Base-by-base conservation (phyloP, 352 stramenopile species). In the Phytophthora agathidicida region DNA sequence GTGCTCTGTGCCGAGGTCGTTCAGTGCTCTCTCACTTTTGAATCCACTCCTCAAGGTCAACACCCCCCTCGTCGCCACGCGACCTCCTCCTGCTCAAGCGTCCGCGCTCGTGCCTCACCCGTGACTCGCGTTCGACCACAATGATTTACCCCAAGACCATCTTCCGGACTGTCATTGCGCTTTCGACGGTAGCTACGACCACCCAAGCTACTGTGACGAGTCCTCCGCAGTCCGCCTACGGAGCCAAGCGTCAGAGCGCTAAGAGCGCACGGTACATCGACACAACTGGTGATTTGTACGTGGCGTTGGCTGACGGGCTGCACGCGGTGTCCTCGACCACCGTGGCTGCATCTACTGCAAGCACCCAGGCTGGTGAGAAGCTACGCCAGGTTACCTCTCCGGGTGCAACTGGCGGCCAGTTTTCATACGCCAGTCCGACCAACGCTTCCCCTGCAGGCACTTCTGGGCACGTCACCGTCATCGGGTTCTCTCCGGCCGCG, bases 91-190 rank as follows among this genome's bases (percentile, higher is more conserved):
- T 19, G 42, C 35, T 46, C 38, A 71, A n/a, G 59, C 54, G 60
- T 59, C 48, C 43, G 60, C 43, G 47, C 65, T 71, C 32, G 55
- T 52, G 45, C 27, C 30, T 33, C 35, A 51, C 57, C 41, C 53
- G 60, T 62, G 49, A 56, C 43, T 58, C 38, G 45, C 41, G 9
- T 45, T 46, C 67, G 32, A 46, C 31, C 60, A 67, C 38, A 46
- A 86, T 84, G 77, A 83, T 86, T 62, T 86, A 86, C 65, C 68
- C 71, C 36, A 86, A 82, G 71, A 58, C 68, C 42, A 49, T 82
- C 49, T 82, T 86, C 56, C 74, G 69, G 49, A 68, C 73, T 19
- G 71, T 86, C 68, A 86, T 83, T 65, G 65, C 73, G 49, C 67
- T 86, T 47, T 75, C 76, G 24, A 80, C 71, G 27, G 68, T 80